Evolutionary conservation across 1,139 yeast species (phyloP), one percentile per base, ranked within the genome.

Genomic region (Kluyveromyces sp.): DNA sequence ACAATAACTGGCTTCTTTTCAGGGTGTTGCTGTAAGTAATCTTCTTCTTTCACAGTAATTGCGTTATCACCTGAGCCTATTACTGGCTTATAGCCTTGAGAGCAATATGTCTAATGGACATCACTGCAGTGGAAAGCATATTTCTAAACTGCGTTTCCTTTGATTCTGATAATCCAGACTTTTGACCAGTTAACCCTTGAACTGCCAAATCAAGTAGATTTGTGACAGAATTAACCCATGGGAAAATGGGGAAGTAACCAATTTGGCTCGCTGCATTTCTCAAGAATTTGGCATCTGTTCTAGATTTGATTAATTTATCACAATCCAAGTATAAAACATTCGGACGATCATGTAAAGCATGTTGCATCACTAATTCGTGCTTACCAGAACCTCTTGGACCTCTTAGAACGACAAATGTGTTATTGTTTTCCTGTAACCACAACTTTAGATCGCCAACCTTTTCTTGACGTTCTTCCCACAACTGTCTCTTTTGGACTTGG

Each of bases 331-430:
- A 74, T 42, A 92, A 70, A 3, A 86, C 75, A 53, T 82, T 81
- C 25, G 71, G 68, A 37, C 82, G 72, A 33, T 69, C 77, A 39
- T 71, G 68, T 42, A 88, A 70, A 1, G 86, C 82, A 59, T 83
- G 79, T 44, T 82, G 81, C 61, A 81, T 70, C 3, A 92, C 89
- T 52, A 92, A 71, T 50, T 83, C 94, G 51, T 81, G 78, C 57
- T 92, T 92, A 15, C 98, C 98, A 27, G 95, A 81, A 4, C 98
- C 98, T 54, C 88, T 77, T 2, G 98, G 98, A 3, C 98, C 98
- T 53, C 83, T 79, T 2, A 92, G 83, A 3, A 92, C 79, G 34
- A 90, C 88, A 61, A 89, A 92, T 2, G 97, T 87, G 56, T 79
- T 77, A n/a, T 79, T 78, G 51, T 86, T 87, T 61, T 69, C 73